These are phyloP conservation scores for Exophiala viscosa DNA, from an alignment of 2,329 filamentous ascomycete genomes.

Conservation along the genomic window DNA sequence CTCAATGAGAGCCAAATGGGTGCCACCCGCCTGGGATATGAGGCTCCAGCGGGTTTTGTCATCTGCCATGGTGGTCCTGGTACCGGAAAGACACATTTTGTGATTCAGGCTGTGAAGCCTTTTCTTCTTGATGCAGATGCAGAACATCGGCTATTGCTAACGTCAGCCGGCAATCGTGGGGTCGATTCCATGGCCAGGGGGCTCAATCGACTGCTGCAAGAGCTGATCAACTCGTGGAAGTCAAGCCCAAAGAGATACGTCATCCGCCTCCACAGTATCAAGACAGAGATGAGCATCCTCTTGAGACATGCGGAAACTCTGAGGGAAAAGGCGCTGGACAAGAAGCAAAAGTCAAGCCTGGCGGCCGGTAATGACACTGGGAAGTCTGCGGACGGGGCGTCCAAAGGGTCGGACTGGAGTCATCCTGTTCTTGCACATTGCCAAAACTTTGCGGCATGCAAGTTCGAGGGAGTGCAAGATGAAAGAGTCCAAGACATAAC, in stretches of 20 bases:
- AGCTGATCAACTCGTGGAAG: neutral
- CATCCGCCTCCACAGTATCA: constrained; percentile 11
- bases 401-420: neutral
- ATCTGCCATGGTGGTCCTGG: constrained; percentile 14
- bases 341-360: neutral
- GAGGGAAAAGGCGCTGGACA: neutral
- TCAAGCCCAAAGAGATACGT: neutral
- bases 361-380: neutral
- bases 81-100: constrained; percentile 15
- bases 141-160: constrained; percentile 6
- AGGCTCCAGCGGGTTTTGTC: constrained; percentile 13
- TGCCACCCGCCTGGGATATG: constrained; percentile 2
- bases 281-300: constrained; percentile 8
- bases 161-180: constrained; percentile 4
- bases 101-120: constrained; percentile 9
- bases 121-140: constrained; percentile 3
- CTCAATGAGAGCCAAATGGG: constrained; percentile 15
- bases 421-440: neutral
- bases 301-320: neutral
- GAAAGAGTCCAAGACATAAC: constrained; percentile 4
- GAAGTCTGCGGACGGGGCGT: too few species aligned
- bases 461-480: neutral
- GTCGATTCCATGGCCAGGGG: constrained; percentile 9
- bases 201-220: neutral
- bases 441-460: neutral